Evolutionary conservation across 768 basidiomycete genomes (phyloP).

Genomic region (Suillus subalutaceus): DNA sequence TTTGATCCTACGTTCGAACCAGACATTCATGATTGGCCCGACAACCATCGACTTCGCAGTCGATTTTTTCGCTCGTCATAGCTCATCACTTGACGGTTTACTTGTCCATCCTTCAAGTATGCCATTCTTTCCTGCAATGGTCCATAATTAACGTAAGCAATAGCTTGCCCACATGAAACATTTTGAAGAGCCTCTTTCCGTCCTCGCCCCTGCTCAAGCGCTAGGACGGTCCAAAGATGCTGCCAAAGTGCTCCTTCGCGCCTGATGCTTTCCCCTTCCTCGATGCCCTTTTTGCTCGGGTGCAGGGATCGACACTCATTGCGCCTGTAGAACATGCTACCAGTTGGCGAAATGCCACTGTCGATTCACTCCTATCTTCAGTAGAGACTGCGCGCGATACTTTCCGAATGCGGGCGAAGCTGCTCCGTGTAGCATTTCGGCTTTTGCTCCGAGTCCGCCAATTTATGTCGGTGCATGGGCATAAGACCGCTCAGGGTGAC

Average conservation of each 20-base stretch:
- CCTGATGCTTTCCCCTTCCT: conserved; percentile 37
- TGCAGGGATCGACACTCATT: conserved; percentile 27
- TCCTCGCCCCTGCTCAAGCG: conserved; percentile 24
- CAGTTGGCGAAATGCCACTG: conserved; percentile 30
- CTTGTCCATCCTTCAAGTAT: conserved; percentile 66
- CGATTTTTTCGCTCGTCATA: conserved; percentile 60
- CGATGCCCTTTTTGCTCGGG: conserved; percentile 39
- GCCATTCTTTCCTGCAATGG: conserved; percentile 6
- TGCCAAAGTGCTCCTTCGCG: conserved; percentile 17
- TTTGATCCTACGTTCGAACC: conserved; percentile 67
- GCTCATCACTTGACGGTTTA: conserved; percentile 57
- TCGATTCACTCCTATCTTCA: conserved; percentile 34
- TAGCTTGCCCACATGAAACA: conserved; percentile 73
- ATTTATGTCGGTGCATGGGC: conserved; percentile 47
- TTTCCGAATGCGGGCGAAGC: conserved; percentile 35
- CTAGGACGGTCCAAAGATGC: conserved; percentile 8
- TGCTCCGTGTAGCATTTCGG: conserved; percentile 50
- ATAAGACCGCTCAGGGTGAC: conserved; percentile 39
- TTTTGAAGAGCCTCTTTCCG: conserved; percentile 61
- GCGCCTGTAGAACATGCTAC: conserved; percentile 19
- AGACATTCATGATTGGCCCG: conserved; percentile 63
- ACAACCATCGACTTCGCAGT: conserved; percentile 53
- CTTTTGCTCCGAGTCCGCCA: conserved; percentile 46
- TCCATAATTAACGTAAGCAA: conserved; percentile 5
- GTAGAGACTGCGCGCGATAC: conserved; percentile 42